These are phyloP conservation scores for Schizosaccharomyces japonicus DNA, from an alignment of 805 yeast species.

Conservation along the genomic window DNA sequence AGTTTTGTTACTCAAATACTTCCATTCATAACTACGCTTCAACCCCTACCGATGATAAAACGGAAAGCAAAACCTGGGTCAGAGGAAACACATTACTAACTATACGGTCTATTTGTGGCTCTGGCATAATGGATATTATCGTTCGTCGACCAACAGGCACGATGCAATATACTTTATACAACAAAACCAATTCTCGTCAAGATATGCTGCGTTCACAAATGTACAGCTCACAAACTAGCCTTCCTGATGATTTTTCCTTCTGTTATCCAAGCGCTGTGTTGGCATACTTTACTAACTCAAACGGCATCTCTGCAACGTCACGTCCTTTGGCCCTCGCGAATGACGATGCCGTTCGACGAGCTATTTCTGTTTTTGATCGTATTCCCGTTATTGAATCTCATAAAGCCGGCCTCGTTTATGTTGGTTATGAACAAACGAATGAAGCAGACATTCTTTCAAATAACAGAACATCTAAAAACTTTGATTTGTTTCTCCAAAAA, in stretches of 20 bases:
- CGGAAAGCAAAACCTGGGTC: slow-evolving; percentile 8
- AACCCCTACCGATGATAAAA: slow-evolving; percentile 8
- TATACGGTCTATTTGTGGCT: neutral
- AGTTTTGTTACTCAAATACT: slow-evolving; percentile 32
- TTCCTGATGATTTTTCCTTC: neutral
- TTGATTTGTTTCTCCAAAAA: slow-evolving; percentile 31
- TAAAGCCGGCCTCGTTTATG: slow-evolving; percentile 55
- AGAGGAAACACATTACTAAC: slow-evolving; percentile 1
- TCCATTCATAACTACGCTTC: slow-evolving; percentile 6
- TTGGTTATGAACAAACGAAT: slow-evolving; percentile 38
- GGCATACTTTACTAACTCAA: slow-evolving; percentile 27
- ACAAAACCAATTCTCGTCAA: neutral
- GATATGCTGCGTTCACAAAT: neutral
- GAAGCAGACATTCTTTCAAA: slow-evolving; percentile 48
- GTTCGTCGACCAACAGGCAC: slow-evolving; percentile 49
- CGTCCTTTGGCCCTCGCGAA: slow-evolving; percentile 31
- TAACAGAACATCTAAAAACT: slow-evolving; percentile 34
- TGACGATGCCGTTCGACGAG: slow-evolving; percentile 17
- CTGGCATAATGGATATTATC: slow-evolving; percentile 16
- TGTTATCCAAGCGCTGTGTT: slow-evolving; percentile 23
- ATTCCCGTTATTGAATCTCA: slow-evolving; percentile 58
- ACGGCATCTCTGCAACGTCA: slow-evolving; percentile 16
- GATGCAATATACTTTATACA: slow-evolving; percentile 18
- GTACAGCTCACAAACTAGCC: neutral
- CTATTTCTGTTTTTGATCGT: slow-evolving; percentile 41